phyloP scores from a whole-genome alignment of 805 yeast species.

The Candida suzukii region DNA sequence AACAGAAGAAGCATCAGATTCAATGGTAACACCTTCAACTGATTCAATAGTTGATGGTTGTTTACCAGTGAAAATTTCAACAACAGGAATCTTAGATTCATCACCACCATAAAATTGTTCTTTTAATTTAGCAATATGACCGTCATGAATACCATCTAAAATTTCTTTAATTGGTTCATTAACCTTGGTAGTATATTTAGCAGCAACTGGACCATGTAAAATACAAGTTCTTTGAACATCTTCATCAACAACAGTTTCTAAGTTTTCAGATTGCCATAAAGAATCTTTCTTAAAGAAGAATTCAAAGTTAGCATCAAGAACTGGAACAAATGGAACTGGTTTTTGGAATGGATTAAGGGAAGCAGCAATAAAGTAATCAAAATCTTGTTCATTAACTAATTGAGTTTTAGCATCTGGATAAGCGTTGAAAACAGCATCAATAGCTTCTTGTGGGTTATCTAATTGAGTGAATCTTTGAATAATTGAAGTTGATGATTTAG shows the following conservation, averaged over 20 bases:
- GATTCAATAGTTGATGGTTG: constrained; percentile 31
- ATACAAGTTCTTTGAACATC: constrained; percentile 99
- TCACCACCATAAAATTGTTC: constrained; percentile 68
- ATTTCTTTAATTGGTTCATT: constrained; percentile 92
- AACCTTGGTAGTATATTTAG: constrained; percentile 77
- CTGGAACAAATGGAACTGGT: constrained; percentile 98
- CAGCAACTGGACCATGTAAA: constrained; percentile 97
- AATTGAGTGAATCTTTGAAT: constrained; percentile 69
- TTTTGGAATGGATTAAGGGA: constrained; percentile 83
- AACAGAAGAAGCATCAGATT: constrained; percentile 23
- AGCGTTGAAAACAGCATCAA: constrained; percentile 53
- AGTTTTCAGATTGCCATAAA: constrained; percentile 96
- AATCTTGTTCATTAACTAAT: constrained; percentile 89
- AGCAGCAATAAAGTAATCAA: constrained; percentile 81
- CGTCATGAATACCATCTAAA: constrained; percentile 82
- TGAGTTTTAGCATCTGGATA: constrained; percentile 76
- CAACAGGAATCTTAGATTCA: constrained; percentile 68
- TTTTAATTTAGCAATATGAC: constrained; percentile 69
- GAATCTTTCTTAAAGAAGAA: constrained; percentile 98
- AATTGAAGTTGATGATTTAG: constrained; percentile 50
- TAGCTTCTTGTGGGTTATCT: constrained; percentile 54
- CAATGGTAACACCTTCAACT: constrained; percentile 30
- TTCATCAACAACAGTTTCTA: constrained; percentile 90
- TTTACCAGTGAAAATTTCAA: constrained; percentile 82
- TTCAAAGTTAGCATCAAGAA: constrained; percentile 89